Percentiles rank a stretch among this genome's conserved stretches.
These are phyloP conservation scores for Talaromyces adpressus DNA, from an alignment of 495 filamentous ascomycete species.

Conservation along the genomic window DNA sequence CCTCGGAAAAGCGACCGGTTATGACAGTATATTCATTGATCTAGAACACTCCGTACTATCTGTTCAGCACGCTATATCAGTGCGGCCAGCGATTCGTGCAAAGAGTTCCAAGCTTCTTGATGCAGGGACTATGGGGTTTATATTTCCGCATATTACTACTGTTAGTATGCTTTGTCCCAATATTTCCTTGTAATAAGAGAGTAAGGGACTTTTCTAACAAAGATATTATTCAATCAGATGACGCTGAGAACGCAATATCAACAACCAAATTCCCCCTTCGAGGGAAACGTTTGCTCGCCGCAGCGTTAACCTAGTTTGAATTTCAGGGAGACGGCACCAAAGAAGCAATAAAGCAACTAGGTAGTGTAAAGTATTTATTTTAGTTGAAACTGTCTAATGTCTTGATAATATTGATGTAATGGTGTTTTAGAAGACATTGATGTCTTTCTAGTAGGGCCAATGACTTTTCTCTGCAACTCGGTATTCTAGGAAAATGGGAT, in stretches of 20 bases:
- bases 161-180: background rate
- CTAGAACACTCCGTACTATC: conserved; percentile 12
- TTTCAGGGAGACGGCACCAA: background rate
- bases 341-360: background rate
- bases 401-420: conserved; percentile 1
- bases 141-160: conserved; percentile 12
- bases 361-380: background rate
- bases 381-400: conserved; percentile 3
- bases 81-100: conserved; percentile 16
- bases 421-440: background rate
- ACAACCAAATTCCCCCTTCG: background rate
- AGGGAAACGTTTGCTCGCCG: background rate
- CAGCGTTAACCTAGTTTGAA: background rate
- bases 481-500: conserved; percentile 2
- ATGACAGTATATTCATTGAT: conserved; percentile 13
- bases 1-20: conserved; percentile 7
- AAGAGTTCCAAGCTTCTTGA: conserved; percentile 16
- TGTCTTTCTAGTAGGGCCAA: conserved; percentile 1
- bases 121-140: conserved; percentile 13
- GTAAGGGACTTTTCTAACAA: background rate
- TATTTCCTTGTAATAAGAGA: background rate
- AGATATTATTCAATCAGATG: background rate
- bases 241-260: background rate
- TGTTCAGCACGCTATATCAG: conserved; percentile 10
- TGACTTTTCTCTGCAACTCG: conserved; percentile 1